These are phyloP conservation scores for Salix dunnii DNA, from an alignment of 345 rosid genomes.

Conservation along the genomic window DNA sequence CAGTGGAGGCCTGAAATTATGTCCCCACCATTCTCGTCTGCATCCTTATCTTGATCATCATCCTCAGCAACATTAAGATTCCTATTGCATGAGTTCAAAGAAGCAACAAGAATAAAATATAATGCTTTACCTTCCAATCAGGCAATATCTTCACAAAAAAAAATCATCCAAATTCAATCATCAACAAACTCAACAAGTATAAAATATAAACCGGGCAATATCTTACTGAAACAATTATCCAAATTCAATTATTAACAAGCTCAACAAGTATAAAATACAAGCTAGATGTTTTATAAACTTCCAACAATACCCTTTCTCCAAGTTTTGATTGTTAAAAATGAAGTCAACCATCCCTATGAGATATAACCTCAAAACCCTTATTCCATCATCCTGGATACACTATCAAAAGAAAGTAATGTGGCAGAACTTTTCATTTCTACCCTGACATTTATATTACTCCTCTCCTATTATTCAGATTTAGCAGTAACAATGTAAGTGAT, in stretches of 20 bases:
- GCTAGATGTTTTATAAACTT: not conserved
- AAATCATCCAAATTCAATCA: not conserved
- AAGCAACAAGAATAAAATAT: slow-evolving; percentile 9
- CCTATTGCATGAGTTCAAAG: slow-evolving; percentile 45
- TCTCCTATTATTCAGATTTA: too few species aligned
- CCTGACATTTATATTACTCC: too few species aligned
- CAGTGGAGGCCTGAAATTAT: slow-evolving; percentile 81
- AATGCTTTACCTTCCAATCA: not conserved
- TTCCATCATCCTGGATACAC: too few species aligned
- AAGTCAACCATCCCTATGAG: not conserved
- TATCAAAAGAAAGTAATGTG: too few species aligned
- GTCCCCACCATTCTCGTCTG: slow-evolving; percentile 42
- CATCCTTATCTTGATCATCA: slow-evolving; percentile 52
- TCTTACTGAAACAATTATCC: not conserved
- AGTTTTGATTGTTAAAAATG: not conserved
- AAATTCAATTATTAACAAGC: not conserved
- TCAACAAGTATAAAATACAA: not conserved
- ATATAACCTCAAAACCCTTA: not conserved
- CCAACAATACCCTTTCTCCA: not conserved
- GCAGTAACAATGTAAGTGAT: too few species aligned
- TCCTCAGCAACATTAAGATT: slow-evolving; percentile 86
- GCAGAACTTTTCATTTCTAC: too few species aligned
- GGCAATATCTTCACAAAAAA: not conserved
- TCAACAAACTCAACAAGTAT: not conserved
- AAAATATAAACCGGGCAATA: not conserved